Percentiles rank a stretch among this genome's conserved stretches.
Evolutionary conservation across 305 asterid genomes (phyloP).

Genomic region (Fraxinus sp.): DNA sequence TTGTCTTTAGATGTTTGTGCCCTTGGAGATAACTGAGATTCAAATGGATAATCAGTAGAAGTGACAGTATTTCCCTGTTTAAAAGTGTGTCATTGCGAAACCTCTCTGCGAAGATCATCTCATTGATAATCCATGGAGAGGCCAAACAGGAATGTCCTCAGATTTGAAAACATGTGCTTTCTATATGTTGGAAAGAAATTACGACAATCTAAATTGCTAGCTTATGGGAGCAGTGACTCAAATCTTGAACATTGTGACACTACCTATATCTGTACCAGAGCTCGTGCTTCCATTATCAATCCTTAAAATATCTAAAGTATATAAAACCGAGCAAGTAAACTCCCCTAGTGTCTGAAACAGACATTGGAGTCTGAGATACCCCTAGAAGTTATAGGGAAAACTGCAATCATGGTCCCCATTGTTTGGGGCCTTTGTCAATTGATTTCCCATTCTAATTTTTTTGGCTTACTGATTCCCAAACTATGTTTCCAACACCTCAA

Average conservation of each 20-base stretch:
- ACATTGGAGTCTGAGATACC: neutral
- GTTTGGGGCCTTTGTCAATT: neutral
- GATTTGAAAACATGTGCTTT: neutral
- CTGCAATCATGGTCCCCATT: neutral
- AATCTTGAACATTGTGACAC: neutral
- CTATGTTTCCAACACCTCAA: neutral
- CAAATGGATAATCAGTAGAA: neutral
- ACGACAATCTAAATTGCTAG: neutral
- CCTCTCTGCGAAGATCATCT: neutral
- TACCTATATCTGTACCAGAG: neutral
- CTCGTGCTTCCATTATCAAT: neutral
- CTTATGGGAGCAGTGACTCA: neutral
- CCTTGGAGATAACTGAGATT: neutral
- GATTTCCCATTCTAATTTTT: neutral
- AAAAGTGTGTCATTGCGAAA: neutral
- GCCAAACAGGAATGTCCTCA: neutral
- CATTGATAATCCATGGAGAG: neutral
- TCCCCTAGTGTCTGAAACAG: neutral
- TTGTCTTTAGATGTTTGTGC: constrained; percentile 5
- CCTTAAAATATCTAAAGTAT: neutral
- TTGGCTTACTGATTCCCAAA: neutral
- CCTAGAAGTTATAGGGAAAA: neutral
- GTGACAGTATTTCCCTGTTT: neutral
- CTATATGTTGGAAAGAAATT: neutral
- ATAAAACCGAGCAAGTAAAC: neutral